Evolutionary conservation across 768 basidiomycete genomes (phyloP).

Genomic region (Tulasnella sp.): DNA sequence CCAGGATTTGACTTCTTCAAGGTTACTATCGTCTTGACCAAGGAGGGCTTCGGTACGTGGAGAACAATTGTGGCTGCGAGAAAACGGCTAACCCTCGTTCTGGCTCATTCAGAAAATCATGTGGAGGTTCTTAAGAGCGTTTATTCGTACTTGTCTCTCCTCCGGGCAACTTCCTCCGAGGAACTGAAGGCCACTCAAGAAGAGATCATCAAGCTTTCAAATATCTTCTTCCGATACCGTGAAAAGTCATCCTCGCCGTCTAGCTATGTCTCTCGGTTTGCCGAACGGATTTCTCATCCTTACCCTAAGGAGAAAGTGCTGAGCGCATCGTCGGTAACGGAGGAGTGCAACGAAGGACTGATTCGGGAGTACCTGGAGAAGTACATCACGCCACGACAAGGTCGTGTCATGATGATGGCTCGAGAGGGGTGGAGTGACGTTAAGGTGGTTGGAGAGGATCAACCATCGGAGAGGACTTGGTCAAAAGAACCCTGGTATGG

Average conservation of each 20-base stretch:
- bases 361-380: slow-evolving; percentile 63
- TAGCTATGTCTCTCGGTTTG: slow-evolving; percentile 72
- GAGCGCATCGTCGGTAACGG: slow-evolving; percentile 67
- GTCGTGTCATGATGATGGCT: slow-evolving; percentile 77
- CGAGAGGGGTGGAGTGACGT: slow-evolving; percentile 59
- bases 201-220: slow-evolving; percentile 71
- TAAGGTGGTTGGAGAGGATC: slow-evolving; percentile 45
- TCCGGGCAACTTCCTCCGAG: slow-evolving; percentile 45
- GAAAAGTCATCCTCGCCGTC: slow-evolving; percentile 78
- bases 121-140: slow-evolving; percentile 25
- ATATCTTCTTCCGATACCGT: slow-evolving; percentile 80
- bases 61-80: not conserved
- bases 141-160: slow-evolving; percentile 43
- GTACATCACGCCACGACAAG: slow-evolving; percentile 52
- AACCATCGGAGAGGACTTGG: slow-evolving; percentile 52
- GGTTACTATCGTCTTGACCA: slow-evolving; percentile 76
- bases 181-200: slow-evolving; percentile 62
- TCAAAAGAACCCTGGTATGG: slow-evolving; percentile 89
- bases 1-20: slow-evolving; percentile 88
- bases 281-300: slow-evolving; percentile 78
- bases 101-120: slow-evolving; percentile 39
- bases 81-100: slow-evolving; percentile 49
- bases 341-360: slow-evolving; percentile 72
- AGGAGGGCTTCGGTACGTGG: slow-evolving; percentile 78
- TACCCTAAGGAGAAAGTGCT: slow-evolving; percentile 78